Evolutionary conservation across 345 rosid genomes (phyloP).

Genomic region (Salix koriyanagi): DNA sequence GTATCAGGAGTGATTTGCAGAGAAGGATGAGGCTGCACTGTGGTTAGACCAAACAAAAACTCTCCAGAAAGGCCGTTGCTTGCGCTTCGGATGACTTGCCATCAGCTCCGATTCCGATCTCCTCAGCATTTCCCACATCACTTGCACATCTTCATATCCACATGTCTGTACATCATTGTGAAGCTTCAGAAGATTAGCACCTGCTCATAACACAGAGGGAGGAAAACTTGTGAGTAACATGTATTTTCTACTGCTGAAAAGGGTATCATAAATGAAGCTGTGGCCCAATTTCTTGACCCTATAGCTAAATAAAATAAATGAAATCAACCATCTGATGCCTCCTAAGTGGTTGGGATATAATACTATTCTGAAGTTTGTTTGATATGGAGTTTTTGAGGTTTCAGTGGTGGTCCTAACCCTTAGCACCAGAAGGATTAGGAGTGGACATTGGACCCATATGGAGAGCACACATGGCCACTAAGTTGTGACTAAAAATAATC

Average conservation of each 20-base stretch:
- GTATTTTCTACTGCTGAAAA: not conserved
- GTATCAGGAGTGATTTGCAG: constrained; percentile 30
- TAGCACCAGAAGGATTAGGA: not conserved
- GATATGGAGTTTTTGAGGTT: not conserved
- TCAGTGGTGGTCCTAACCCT: not conserved
- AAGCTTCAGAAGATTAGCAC: constrained; percentile 54
- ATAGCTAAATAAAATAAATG: not conserved
- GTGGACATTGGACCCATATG: not conserved
- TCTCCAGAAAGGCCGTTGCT: constrained; percentile 53
- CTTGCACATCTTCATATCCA: constrained; percentile 63
- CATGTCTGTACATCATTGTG: constrained; percentile 61
- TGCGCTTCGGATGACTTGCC: constrained; percentile 32
- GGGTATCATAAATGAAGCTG: not conserved
- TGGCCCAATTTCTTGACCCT: not conserved
- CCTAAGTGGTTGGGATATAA: not conserved
- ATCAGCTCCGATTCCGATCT: constrained; percentile 41
- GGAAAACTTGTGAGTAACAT: not conserved
- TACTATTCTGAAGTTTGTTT: not conserved
- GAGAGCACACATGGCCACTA: not conserved
- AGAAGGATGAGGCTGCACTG: constrained; percentile 35
- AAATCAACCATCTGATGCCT: constrained; percentile 3
- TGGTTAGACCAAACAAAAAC: constrained; percentile 48
- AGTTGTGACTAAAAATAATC: not conserved
- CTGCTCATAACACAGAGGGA: constrained; percentile 15
- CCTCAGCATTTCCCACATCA: constrained; percentile 72